Percentiles rank a stretch among this genome's conserved stretches.
These are phyloP conservation scores for Yamadazyma dushanensis DNA, from an alignment of 1,139 yeast genomes.

Conservation along the genomic window DNA sequence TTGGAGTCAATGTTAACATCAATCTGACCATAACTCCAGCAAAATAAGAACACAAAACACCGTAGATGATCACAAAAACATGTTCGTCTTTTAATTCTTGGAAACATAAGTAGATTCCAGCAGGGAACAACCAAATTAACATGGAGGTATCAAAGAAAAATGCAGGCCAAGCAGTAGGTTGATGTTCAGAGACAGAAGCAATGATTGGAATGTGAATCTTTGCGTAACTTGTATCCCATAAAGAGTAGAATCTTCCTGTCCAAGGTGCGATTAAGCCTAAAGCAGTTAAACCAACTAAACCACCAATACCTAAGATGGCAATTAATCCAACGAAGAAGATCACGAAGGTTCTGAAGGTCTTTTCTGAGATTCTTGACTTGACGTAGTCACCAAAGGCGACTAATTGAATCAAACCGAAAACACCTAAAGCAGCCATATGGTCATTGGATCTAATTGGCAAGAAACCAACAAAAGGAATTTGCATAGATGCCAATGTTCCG, in stretches of 20 bases:
- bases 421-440: slow-evolving; percentile 98
- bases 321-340: slow-evolving; percentile 58
- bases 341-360: slow-evolving; percentile 75
- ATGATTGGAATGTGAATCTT: slow-evolving; percentile 97
- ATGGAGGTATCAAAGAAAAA: slow-evolving; percentile 92
- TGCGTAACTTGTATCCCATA: slow-evolving; percentile 98
- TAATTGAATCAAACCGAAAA: slow-evolving; percentile 90
- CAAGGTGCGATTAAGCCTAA: slow-evolving; percentile 97
- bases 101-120: slow-evolving; percentile 88
- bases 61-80: slow-evolving; percentile 85
- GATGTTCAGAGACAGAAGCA: slow-evolving; percentile 98
- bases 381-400: slow-evolving; percentile 86
- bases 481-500: slow-evolving; percentile 98
- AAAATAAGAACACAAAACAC: slow-evolving; percentile 91
- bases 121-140: slow-evolving; percentile 98
- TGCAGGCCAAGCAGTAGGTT: slow-evolving; percentile 99
- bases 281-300: slow-evolving; percentile 77
- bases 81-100: slow-evolving; percentile 91
- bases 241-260: slow-evolving; percentile 98
- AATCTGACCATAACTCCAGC: slow-evolving; percentile 99
- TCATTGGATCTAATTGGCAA: slow-evolving; percentile 95
- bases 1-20: slow-evolving; percentile 95
- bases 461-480: slow-evolving; percentile 97
- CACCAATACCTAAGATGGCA: slow-evolving; percentile 63
- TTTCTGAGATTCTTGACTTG: slow-evolving; percentile 68